phyloP scores from a whole-genome alignment of 345 rosid genomes.

The Populus ilicifolia region DNA sequence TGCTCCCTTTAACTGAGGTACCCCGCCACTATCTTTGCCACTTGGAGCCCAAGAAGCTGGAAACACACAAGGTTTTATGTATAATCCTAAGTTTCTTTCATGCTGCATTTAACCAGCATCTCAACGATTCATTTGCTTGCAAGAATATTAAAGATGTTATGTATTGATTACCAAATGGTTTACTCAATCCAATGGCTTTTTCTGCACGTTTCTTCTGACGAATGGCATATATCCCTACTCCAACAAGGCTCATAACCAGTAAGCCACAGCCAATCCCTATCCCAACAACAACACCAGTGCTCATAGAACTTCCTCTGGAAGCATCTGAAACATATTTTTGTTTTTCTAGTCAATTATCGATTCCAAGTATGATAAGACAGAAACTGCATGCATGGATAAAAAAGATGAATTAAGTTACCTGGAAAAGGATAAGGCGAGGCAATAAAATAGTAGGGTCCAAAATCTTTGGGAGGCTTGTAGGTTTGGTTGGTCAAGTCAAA shows the following conservation, averaged over 20 bases:
- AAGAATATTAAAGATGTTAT: not conserved
- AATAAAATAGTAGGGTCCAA: conserved; percentile 85
- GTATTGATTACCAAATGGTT: conserved; percentile 66
- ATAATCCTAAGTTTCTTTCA: not conserved
- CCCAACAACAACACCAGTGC: conserved; percentile 42
- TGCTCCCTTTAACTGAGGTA: conserved; percentile 93
- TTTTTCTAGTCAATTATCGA: conserved; percentile 4
- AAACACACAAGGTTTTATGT: conserved; percentile 5
- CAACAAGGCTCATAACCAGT: conserved; percentile 62
- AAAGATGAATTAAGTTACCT: conserved; percentile 40
- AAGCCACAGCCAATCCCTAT: conserved; percentile 47
- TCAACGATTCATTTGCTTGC: not conserved
- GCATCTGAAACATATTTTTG: conserved; percentile 37
- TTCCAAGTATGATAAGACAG: not conserved
- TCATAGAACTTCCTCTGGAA: conserved; percentile 39
- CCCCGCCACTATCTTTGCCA: conserved; percentile 79
- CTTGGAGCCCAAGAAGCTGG: conserved; percentile 91
- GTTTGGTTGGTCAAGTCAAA: conserved; percentile 83
- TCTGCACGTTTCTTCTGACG: conserved; percentile 93
- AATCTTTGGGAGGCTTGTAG: conserved; percentile 69
- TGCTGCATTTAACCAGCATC: not conserved
- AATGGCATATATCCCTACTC: conserved; percentile 65
- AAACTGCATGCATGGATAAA: not conserved
- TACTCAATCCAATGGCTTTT: conserved; percentile 78
- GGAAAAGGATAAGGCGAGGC: conserved; percentile 83